Evolutionary conservation across 257 asterid species (phyloP), one percentile per base, ranked within the genome.

Genomic region (Solanum dulcamara): DNA sequence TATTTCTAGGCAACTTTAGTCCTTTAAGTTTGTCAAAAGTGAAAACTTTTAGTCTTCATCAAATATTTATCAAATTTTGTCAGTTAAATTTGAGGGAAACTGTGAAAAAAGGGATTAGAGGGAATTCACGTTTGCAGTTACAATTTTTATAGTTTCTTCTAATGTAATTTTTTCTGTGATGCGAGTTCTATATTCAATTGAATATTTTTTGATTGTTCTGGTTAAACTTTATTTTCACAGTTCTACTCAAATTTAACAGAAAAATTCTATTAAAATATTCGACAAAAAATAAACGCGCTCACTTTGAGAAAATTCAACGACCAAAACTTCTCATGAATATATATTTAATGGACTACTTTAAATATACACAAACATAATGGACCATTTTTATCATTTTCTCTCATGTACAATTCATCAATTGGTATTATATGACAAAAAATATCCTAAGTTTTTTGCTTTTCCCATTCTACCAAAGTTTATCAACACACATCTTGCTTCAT

Each of bases 21-120:
- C 28, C 64, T 18, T 20, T 2, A 55, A 55, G 28, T 55, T 55
- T 22, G 15, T 44, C 15, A 4, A 44, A 11, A 44, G 15, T 44
- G 17, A 51, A 51, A 8, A 55, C 1, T 55, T 22, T 55, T 20
- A 55, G 12, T 55, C 28, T 55, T 0, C 1, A 0, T 55, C 26
- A 55, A 55, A 55, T 55, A 55, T 55, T 55, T 20, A 55, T 55
- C 0, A 10, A 55, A 55, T 22, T 55, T 14, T 20, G 12, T 55
- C 13, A 0, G 12, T 20, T 55, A 55, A 5, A 0, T 55, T 0
- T 55, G 62, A 55, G 0, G 2, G 0, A 55, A 55, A 55, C 3
- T 20, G 26, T 3, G 28, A 20, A 55, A 55, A 1, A 55, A 7
- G 0, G 1, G 26, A 20, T 20, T 20, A 55, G 59, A 51, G 6